Evolutionary conservation across 2,329 filamentous ascomycete species (phyloP).

Genomic region (Decorospora gaudefroyi): DNA sequence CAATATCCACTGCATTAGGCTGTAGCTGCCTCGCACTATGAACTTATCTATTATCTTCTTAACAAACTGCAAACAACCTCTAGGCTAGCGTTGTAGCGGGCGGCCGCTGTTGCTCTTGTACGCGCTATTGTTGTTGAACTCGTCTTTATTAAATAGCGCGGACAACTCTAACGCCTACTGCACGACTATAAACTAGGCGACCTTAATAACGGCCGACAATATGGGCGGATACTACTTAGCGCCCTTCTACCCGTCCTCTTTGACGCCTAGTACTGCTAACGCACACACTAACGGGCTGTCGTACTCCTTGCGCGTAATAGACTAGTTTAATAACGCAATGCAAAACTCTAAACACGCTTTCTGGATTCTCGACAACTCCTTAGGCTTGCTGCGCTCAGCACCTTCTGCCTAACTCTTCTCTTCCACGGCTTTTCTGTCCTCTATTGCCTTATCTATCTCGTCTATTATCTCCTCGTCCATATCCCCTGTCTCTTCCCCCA

Average conservation of each 20-base stretch:
- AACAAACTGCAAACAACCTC: conserved; percentile 23
- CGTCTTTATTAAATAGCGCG: background rate
- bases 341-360: conserved; percentile 25
- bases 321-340: conserved; percentile 23
- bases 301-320: conserved; percentile 20
- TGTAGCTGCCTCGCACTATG: conserved; percentile 18
- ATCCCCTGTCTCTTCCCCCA: too few relatives aligned
- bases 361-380: conserved; percentile 11
- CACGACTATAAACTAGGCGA: conserved; percentile 26
- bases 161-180: conserved; percentile 22
- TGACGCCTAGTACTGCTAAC: conserved; percentile 27
- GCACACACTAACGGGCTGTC: conserved; percentile 24
- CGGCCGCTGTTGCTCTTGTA: conserved; percentile 12
- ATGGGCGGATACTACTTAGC: conserved; percentile 21
- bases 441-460: too few relatives aligned
- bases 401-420: too few relatives aligned
- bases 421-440: too few relatives aligned
- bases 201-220: conserved; percentile 27
- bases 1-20: conserved; percentile 22
- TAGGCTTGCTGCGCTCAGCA: too few relatives aligned
- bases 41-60: conserved; percentile 20
- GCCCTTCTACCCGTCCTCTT: conserved; percentile 18
- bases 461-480: too few relatives aligned
- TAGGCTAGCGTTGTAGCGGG: conserved; percentile 2
- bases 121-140: too few relatives aligned